Percentiles rank a stretch among this genome's conserved stretches.
Conservation (phyloP, 2,329 filamentous ascomycete genomes). For the Apiospora phragmitis region DNA sequence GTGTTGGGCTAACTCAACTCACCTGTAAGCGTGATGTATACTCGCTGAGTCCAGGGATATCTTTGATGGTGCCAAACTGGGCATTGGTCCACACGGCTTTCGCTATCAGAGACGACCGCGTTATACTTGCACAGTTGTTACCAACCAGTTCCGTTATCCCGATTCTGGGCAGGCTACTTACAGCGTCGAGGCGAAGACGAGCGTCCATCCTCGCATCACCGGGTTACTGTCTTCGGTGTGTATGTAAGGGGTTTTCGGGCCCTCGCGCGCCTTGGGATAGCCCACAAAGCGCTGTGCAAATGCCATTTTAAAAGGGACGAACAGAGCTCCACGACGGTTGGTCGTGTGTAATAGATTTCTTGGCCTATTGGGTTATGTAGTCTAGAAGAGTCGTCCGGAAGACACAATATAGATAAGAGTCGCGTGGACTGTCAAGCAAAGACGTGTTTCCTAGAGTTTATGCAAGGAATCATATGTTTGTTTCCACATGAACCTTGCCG, state of each 20-base stretch:
- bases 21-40: conserved; percentile 52
- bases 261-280: conserved; percentile 31
- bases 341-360: background rate
- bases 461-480: conserved; percentile 1
- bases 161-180: conserved; percentile 36
- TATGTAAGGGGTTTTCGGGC: conserved; percentile 39
- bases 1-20: conserved; percentile 27
- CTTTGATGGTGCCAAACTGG: conserved; percentile 48
- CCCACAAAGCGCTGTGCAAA: conserved; percentile 27
- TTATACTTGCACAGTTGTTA: conserved; percentile 46
- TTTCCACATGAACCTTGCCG: conserved; percentile 4
- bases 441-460: background rate
- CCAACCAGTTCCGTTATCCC: conserved; percentile 11
- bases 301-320: conserved; percentile 15
- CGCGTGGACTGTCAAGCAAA: background rate
- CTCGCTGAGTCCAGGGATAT: conserved; percentile 45
- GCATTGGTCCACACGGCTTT: conserved; percentile 71
- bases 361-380: background rate
- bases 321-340: background rate
- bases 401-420: background rate
- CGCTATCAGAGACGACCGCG: conserved; percentile 61
- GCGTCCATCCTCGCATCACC: conserved; percentile 63
- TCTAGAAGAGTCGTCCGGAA: background rate
- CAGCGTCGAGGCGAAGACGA: conserved; percentile 64
- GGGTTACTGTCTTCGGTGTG: conserved; percentile 65